Evolutionary conservation across 352 stramenopile species (phyloP).

Genomic region (Globisporangium solare): DNA sequence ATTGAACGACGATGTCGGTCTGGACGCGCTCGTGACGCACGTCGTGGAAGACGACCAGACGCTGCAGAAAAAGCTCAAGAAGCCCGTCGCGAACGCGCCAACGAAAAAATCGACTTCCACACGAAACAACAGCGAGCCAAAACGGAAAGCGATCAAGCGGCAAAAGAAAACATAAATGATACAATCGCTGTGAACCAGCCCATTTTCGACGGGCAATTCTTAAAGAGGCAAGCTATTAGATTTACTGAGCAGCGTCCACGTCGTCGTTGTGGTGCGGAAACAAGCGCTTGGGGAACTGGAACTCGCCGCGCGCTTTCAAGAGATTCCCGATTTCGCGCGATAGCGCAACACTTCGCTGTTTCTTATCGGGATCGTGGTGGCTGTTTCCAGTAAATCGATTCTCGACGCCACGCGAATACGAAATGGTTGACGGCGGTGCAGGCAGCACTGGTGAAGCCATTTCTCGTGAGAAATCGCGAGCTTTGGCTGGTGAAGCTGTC

Average conservation of each 20-base stretch:
- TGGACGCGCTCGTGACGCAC: slow-evolving; percentile 62
- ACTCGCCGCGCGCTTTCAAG: slow-evolving; percentile 24
- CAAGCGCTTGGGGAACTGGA: slow-evolving; percentile 30
- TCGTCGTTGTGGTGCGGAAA: slow-evolving; percentile 21
- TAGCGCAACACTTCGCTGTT: slow-evolving; percentile 13
- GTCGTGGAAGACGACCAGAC: slow-evolving; percentile 64
- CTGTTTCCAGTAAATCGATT: not conserved
- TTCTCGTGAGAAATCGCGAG: not conserved
- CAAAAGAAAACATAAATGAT: slow-evolving; percentile 10
- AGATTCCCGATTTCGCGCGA: slow-evolving; percentile 23
- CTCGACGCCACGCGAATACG: not conserved
- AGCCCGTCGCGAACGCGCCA: slow-evolving; percentile 9
- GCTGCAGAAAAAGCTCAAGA: slow-evolving; percentile 23
- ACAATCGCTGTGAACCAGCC: not conserved
- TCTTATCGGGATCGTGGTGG: not conserved
- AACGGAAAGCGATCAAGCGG: slow-evolving; percentile 13
- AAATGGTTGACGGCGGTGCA: not conserved
- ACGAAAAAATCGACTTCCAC: slow-evolving; percentile 1
- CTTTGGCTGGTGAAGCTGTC: not conserved
- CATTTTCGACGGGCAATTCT: not conserved
- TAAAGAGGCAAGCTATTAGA: slow-evolving; percentile 1
- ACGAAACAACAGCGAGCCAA: slow-evolving; percentile 2
- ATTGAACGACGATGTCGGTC: slow-evolving; percentile 45
- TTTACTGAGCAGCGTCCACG: slow-evolving; percentile 4
- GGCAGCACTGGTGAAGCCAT: not conserved